Conservation (phyloP, 345 rosid species). For the Pugionium dolabratum region DNA sequence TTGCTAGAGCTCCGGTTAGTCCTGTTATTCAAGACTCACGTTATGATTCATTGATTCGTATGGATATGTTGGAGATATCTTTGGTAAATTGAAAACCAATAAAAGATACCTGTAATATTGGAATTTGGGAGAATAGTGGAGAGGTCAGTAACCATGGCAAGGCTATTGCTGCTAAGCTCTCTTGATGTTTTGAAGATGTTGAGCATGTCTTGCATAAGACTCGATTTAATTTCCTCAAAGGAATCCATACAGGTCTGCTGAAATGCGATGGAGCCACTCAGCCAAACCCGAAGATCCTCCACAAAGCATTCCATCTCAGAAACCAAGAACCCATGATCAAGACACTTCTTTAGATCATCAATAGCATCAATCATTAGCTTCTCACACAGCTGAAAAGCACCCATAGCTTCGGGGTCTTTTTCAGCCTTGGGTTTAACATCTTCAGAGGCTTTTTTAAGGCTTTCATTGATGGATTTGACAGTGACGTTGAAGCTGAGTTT, state of each 20-base stretch:
- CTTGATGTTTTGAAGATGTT: constrained; percentile 43
- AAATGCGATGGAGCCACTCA: constrained; percentile 72
- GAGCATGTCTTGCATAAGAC: constrained; percentile 50
- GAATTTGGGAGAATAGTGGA: constrained; percentile 44
- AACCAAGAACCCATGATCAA: constrained; percentile 43
- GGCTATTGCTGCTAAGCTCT: constrained; percentile 65
- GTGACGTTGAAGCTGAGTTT: constrained; percentile 52
- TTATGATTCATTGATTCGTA: constrained; percentile 13
- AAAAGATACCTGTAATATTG: constrained; percentile 29
- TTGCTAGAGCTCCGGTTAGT: constrained; percentile 19
- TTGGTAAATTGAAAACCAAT: neutral
- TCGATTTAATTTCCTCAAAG: constrained; percentile 55
- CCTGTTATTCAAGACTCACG: constrained; percentile 25
- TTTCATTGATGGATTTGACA: constrained; percentile 42
- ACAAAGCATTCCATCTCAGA: constrained; percentile 39
- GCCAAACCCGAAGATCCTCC: constrained; percentile 65
- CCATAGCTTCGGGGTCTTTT: constrained; percentile 52
- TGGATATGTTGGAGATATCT: neutral
- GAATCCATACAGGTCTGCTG: constrained; percentile 75
- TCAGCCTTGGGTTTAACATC: constrained; percentile 44
- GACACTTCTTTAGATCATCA: constrained; percentile 53
- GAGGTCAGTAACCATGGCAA: constrained; percentile 63
- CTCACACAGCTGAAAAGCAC: constrained; percentile 58
- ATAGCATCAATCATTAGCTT: constrained; percentile 57
- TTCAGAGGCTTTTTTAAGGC: constrained; percentile 46